A percentile compares a stretch with the other conserved stretches of the same genome.
Evolutionary conservation across 2,329 filamentous ascomycete genomes (phyloP).

Genomic region (Boeremia exigua): DNA sequence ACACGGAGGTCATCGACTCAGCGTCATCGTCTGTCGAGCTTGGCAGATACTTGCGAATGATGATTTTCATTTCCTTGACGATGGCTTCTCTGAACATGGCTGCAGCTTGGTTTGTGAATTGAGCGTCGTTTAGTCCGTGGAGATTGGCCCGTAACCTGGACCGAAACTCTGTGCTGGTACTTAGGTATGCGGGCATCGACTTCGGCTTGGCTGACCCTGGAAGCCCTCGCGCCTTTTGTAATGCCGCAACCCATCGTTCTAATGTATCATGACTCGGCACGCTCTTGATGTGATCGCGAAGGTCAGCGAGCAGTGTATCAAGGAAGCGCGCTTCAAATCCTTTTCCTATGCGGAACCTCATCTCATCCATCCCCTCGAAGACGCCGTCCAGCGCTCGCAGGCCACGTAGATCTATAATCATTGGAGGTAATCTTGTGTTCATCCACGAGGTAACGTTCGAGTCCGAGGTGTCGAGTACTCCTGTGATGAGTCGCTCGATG

Average conservation of each 20-base stretch:
- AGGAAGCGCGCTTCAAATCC: constrained; percentile 85
- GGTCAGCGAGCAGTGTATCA: constrained; percentile 76
- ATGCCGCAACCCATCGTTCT: constrained; percentile 81
- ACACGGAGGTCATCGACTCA: constrained; percentile 85
- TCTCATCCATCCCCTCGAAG: constrained; percentile 73
- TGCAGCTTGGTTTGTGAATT: constrained; percentile 81
- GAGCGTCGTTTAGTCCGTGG: constrained; percentile 79
- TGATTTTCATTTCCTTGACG: constrained; percentile 80
- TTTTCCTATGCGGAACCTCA: constrained; percentile 83
- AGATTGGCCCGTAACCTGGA: constrained; percentile 73
- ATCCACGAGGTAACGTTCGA: constrained; percentile 41
- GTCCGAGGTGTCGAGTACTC: constrained; percentile 61
- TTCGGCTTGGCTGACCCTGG: constrained; percentile 70
- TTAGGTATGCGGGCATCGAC: constrained; percentile 76
- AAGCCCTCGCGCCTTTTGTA: constrained; percentile 72
- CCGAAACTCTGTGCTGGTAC: constrained; percentile 73
- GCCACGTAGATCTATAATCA: constrained; percentile 72
- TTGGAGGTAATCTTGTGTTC: constrained; percentile 43
- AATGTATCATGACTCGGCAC: constrained; percentile 77
- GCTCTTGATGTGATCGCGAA: constrained; percentile 78
- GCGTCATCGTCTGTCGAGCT: constrained; percentile 94
- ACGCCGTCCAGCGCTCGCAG: constrained; percentile 83
- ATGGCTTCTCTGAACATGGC: constrained; percentile 83
- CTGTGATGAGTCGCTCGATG: constrained; percentile 80
- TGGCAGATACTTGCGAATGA: constrained; percentile 84